Evolutionary conservation across 768 basidiomycete genomes (phyloP), one percentile per base, ranked within the genome.

Genomic region (Lentinus brumalis): DNA sequence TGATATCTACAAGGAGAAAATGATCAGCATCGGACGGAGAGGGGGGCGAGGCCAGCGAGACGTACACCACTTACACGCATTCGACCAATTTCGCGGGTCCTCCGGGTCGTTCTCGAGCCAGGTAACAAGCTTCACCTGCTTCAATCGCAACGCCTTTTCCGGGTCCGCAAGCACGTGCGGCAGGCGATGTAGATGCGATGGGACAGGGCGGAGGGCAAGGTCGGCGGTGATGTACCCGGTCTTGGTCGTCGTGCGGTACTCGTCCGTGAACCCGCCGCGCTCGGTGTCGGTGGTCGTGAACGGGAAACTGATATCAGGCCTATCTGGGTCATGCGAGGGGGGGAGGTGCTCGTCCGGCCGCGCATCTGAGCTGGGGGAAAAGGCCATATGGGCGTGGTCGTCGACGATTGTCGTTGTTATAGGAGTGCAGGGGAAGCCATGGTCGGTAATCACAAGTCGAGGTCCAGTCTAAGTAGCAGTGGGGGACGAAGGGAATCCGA

Each of bases 1-100:
- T 76, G 47, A 76, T 62, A 51, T 70, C 74, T 74, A 46, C 55
- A 11, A 53, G 44, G 31, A 12, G 55, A 31, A n/a, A n/a, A n/a
- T n/a, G n/a, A n/a, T n/a, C n/a, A n/a, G n/a, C n/a, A n/a, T n/a
- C n/a, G n/a, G n/a, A n/a, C n/a, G 2, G 26, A 5, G 0, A 11
- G 12, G 41, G 15, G 9, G 1, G 5, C 4, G 15, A 26, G 12
- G n/a, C n/a, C n/a, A n/a, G n/a, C n/a, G 47, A 12, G 14, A 72
- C 70, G 53, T 67, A 73, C 73, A 75, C 77, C 73, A 74, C 55
- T 70, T 69, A 63, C 71, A 73, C 45, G 61, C 18, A 39, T 62
- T 57, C 16, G 72, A 69, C 71, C 71, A 76, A 47, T 76, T 77
- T 42, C 75, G 69, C 11, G 78, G 78, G 69, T 79, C 76, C 60